Conservation (phyloP, 257 asterid genomes). For the Nicotiana noctiflora region DNA sequence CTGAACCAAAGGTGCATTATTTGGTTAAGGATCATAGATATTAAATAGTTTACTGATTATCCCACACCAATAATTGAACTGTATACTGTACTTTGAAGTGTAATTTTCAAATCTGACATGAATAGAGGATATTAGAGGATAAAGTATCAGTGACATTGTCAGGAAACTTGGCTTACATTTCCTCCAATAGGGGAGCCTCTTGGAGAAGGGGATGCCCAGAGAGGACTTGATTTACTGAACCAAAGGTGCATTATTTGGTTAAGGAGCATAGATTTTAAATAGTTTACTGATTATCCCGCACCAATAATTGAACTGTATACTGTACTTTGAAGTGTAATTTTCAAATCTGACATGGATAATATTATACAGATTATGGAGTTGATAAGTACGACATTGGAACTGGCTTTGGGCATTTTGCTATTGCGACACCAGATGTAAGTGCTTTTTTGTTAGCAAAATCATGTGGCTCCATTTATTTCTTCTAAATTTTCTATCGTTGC, state of each 20-base stretch:
- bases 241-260: not conserved
- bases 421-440: conserved; percentile 90
- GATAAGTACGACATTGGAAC: conserved; percentile 84
- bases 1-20: not conserved
- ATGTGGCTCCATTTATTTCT: not conserved
- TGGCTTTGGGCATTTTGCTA: conserved; percentile 96
- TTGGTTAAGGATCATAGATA: not conserved
- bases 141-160: not conserved
- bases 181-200: not conserved
- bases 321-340: not conserved
- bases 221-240: not conserved
- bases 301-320: not conserved
- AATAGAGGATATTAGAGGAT: not conserved
- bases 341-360: not conserved
- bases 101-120: not conserved
- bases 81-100: not conserved
- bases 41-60: not conserved
- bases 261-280: not conserved
- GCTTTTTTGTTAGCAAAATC: not conserved
- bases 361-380: conserved; percentile 77
- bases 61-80: not conserved
- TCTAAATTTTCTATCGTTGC: not conserved
- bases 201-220: not conserved
- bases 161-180: not conserved
- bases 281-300: not conserved